phyloP scores from a whole-genome alignment of 257 asterid genomes.

The Solanum megistacrolobum region DNA sequence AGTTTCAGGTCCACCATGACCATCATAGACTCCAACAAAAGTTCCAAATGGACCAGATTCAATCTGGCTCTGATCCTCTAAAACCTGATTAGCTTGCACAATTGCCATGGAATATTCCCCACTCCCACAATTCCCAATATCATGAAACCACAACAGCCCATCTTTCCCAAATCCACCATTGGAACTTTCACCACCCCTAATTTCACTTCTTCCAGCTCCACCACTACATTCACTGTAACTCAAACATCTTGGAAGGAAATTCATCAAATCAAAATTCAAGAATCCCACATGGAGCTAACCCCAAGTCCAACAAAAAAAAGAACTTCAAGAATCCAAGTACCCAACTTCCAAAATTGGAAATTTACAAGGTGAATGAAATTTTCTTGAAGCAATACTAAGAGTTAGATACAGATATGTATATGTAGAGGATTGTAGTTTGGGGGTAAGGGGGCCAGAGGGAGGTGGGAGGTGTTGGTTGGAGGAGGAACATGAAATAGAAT shows the following conservation, averaged over 20 bases:
- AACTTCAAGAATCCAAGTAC: background rate
- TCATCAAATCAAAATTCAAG: slow-evolving; percentile 13
- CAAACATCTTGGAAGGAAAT: slow-evolving; percentile 23
- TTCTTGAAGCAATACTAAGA: background rate
- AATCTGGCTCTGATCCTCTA: slow-evolving; percentile 87
- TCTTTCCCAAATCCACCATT: slow-evolving; percentile 24
- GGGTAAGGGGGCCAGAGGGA: background rate
- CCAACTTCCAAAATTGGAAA: background rate
- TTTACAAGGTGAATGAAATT: background rate
- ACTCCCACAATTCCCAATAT: slow-evolving; percentile 57
- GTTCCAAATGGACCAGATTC: slow-evolving; percentile 89
- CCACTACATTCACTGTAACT: slow-evolving; percentile 7
- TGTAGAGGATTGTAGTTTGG: background rate
- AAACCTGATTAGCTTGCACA: slow-evolving; percentile 76
- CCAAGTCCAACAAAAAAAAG: background rate
- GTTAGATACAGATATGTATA: background rate
- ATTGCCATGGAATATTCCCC: slow-evolving; percentile 90
- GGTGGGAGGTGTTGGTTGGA: slow-evolving; percentile 10
- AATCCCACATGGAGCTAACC: slow-evolving; percentile 17
- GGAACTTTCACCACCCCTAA: background rate
- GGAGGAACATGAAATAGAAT: slow-evolving; percentile 9
- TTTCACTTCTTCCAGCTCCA: background rate
- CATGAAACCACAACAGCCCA: slow-evolving; percentile 72
- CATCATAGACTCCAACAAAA: slow-evolving; percentile 82
- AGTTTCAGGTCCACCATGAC: slow-evolving; percentile 87